Evolutionary conservation across 306 rosid genomes (phyloP).

Genomic region (Lagenaria siceraria): DNA sequence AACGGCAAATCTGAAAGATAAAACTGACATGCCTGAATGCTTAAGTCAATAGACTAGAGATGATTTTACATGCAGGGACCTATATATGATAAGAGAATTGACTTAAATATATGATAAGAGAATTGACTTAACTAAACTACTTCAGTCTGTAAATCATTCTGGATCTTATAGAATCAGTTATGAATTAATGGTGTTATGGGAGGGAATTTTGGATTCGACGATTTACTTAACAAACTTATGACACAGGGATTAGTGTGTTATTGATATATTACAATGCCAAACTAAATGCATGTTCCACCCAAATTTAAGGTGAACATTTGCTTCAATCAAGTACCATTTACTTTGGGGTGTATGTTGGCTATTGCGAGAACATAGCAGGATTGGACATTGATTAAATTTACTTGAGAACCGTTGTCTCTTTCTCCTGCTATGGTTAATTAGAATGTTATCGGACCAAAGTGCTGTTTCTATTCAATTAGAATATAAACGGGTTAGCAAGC

Average conservation of each 20-base stretch:
- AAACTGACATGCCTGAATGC: background rate
- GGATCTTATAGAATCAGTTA: background rate
- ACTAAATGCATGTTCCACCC: background rate
- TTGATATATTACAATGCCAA: background rate
- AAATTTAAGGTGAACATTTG: background rate
- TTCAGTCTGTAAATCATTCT: background rate
- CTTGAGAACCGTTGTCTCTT: background rate
- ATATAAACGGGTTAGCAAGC: background rate
- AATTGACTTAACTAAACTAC: background rate
- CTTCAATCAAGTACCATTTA: background rate
- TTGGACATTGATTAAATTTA: background rate
- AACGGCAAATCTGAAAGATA: background rate
- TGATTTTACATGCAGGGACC: background rate
- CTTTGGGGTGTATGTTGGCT: background rate
- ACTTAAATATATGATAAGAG: background rate
- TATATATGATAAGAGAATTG: background rate
- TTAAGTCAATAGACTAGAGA: background rate
- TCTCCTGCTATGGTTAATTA: background rate
- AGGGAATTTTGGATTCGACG: background rate
- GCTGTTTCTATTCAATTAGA: background rate
- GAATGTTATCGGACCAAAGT: background rate
- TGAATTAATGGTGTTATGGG: background rate
- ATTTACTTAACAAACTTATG: background rate
- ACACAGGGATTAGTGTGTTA: background rate
- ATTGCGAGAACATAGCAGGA: background rate